These are phyloP conservation scores for Populus davidiana DNA, from an alignment of 345 rosid genomes.

Conservation along the genomic window DNA sequence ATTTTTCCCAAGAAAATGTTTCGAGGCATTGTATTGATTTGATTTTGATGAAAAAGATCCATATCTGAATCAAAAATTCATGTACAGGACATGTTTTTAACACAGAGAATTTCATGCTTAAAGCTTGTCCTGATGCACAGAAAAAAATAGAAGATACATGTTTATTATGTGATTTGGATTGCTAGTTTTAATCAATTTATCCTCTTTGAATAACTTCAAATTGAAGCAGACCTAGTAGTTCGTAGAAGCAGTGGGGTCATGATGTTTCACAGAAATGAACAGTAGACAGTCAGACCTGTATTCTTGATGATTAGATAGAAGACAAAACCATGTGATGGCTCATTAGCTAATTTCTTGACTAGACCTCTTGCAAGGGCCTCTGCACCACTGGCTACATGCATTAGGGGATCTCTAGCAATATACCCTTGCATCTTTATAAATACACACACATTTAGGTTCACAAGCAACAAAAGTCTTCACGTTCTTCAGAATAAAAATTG, in stretches of 20 bases:
- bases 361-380: not conserved
- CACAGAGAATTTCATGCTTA: no score
- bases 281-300: not conserved
- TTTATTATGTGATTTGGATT: no score
- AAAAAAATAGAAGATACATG: no score
- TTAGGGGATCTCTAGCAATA: not conserved
- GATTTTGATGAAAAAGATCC: no score
- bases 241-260: not conserved
- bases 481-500: not conserved
- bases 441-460: not conserved
- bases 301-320: not conserved
- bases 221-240: not conserved
- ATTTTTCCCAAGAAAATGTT: no score
- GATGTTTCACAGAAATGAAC: not conserved
- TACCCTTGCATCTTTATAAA: not conserved
- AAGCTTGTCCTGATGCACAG: no score
- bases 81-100: no score
- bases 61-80: no score
- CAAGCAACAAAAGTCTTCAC: not conserved
- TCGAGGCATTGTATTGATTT: no score
- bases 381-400: not conserved
- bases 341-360: conserved; percentile 1
- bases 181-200: no score
- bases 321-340: conserved; percentile 18
- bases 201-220: not conserved